A percentile compares a stretch with the other conserved stretches of the same genome.
Evolutionary conservation across 257 asterid species (phyloP).

Genomic region (Solanum commersonii): DNA sequence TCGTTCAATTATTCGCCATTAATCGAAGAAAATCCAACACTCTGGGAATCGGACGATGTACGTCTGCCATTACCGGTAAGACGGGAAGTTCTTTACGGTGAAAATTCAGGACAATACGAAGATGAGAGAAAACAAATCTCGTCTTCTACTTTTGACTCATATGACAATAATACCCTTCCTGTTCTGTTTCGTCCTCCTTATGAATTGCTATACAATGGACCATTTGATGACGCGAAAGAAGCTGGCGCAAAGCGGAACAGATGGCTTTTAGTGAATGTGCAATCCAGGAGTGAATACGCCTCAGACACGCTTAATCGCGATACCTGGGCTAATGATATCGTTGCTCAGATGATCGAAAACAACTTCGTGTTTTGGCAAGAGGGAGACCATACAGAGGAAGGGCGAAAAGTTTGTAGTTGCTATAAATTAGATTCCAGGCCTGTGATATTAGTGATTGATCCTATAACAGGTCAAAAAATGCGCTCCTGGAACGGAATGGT

Average conservation of each 20-base stretch:
- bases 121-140: neutral
- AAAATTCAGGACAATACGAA: neutral
- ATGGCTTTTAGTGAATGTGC: neutral
- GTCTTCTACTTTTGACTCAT: neutral
- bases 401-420: neutral
- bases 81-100: neutral
- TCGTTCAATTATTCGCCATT: neutral
- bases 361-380: neutral
- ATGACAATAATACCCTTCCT: neutral
- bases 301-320: neutral
- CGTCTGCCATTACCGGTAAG: neutral
- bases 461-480: neutral
- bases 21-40: neutral
- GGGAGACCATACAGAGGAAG: neutral
- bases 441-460: neutral
- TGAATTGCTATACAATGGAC: neutral
- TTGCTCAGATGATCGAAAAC: neutral
- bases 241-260: neutral
- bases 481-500: neutral
- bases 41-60: neutral
- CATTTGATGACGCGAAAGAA: neutral
- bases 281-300: neutral
- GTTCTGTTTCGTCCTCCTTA: neutral
- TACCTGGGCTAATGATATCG: neutral
- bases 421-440: neutral